Percentiles rank a stretch among this genome's conserved stretches.
Conservation (phyloP, 768 basidiomycete species). For the Pholiota molesta region DNA sequence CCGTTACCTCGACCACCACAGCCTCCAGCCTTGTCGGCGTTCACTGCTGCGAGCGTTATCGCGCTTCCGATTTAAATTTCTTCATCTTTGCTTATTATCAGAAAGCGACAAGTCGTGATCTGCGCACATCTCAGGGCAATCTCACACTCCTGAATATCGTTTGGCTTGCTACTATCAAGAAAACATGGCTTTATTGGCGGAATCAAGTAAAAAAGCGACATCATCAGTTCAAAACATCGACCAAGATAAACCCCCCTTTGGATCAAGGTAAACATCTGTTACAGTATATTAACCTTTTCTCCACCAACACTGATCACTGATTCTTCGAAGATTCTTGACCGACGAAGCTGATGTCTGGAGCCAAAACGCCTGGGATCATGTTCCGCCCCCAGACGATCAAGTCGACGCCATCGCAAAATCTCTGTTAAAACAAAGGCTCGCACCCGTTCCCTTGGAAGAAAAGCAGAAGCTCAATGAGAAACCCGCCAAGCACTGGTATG, state of each 20-base stretch:
- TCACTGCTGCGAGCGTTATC: neutral
- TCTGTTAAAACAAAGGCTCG: slow-evolving; percentile 66
- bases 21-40: neutral
- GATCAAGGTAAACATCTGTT: slow-evolving; percentile 60
- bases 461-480: slow-evolving; percentile 73
- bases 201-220: slow-evolving; percentile 37
- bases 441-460: slow-evolving; percentile 76
- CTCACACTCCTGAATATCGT: neutral
- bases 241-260: slow-evolving; percentile 65
- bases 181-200: slow-evolving; percentile 9
- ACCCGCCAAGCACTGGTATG: slow-evolving; percentile 73
- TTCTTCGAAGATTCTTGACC: slow-evolving; percentile 62
- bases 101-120: neutral
- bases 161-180: neutral
- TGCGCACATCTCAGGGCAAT: neutral
- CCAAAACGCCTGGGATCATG: slow-evolving; percentile 93
- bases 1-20: neutral
- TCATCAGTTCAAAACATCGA: slow-evolving; percentile 70
- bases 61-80: neutral
- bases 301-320: neutral
- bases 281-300: neutral
- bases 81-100: slow-evolving; percentile 3
- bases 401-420: slow-evolving; percentile 70
- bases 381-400: slow-evolving; percentile 83
- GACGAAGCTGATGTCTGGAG: slow-evolving; percentile 77